A percentile compares a stretch with the other conserved stretches of the same genome.
Evolutionary conservation across 176 grass and related monocot species (phyloP).

Genomic region (Hsuehochloa calcarea): DNA sequence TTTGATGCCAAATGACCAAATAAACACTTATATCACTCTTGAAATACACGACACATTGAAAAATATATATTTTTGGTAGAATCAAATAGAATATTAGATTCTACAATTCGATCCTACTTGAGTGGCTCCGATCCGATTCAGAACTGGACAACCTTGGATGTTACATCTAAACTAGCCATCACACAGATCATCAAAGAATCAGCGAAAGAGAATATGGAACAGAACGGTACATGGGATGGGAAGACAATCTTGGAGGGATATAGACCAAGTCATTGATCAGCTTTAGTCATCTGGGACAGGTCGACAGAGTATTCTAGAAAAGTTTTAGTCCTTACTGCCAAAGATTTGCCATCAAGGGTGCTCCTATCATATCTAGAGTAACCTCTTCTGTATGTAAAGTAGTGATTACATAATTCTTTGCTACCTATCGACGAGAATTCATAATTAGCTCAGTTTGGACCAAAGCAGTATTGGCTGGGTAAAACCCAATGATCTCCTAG

Average conservation of each 20-base stretch:
- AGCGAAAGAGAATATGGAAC: neutral
- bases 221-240: neutral
- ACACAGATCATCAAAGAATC: neutral
- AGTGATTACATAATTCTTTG: neutral
- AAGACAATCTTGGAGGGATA: neutral
- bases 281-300: neutral
- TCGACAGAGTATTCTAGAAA: neutral
- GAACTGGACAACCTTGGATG: neutral
- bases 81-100: too few relatives aligned
- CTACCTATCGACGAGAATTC: neutral
- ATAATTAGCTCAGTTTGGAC: neutral
- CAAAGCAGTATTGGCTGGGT: neutral
- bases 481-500: neutral
- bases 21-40: too few relatives aligned
- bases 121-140: too few relatives aligned
- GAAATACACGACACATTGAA: too few relatives aligned
- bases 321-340: neutral
- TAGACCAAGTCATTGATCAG: neutral
- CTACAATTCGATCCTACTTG: too few relatives aligned
- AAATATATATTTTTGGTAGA: too few relatives aligned
- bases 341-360: neutral
- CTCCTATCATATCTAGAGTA: neutral
- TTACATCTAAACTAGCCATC: neutral
- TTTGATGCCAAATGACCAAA: too few relatives aligned
- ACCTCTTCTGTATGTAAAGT: neutral